Evolutionary conservation across 1,284 basidiomycete species (phyloP), one percentile per base, ranked within the genome.

Genomic region (Vanrija sp.): DNA sequence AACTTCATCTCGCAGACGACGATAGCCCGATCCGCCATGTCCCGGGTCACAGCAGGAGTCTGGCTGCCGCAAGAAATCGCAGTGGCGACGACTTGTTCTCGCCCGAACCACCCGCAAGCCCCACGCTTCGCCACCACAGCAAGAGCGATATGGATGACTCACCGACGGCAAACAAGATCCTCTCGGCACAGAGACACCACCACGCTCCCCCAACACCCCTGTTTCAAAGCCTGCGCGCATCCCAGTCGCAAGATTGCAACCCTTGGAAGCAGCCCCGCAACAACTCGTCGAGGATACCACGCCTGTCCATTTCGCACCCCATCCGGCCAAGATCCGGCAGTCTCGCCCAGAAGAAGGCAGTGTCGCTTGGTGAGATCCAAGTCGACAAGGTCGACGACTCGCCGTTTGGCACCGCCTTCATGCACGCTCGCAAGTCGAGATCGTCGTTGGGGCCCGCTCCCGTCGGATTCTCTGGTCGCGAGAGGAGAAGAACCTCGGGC

Each of bases 41-140:
- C 9, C 69, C 70, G 3, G 71, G 71, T n/a, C 67, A 70, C 51
- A 68, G 65, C 50, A 59, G 69, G 47, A 69, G 66, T 60, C 51
- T 71, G 19, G 53, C 57, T 4, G 53, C 59, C 2, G 58, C 58
- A 10, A 31, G 9, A 7, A 37, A 45, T 14, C 45, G 47, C 42
- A 48, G 31, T 18, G 27, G 53, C 36, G 54, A 56, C 36, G 57
- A 59, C 42, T 45, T 59, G 19, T 59, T 59, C 37, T 59, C 57
- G 3, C 57, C 57, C n/a, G 46, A 53, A 38, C 25, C 41, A 23
- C 48, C 43, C 16, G 39, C 48, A 15, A 37, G 38, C 31, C 42
- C 56, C 36, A 23, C 37, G 43, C 16, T 22, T 31, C 15, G 19
- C 53, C 23, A 45, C 39, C 18, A 31, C 31, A 31, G 31, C 31